These are phyloP conservation scores for Globisporangium megalacanthum DNA, from an alignment of 352 stramenopile genomes.

Conservation along the genomic window DNA sequence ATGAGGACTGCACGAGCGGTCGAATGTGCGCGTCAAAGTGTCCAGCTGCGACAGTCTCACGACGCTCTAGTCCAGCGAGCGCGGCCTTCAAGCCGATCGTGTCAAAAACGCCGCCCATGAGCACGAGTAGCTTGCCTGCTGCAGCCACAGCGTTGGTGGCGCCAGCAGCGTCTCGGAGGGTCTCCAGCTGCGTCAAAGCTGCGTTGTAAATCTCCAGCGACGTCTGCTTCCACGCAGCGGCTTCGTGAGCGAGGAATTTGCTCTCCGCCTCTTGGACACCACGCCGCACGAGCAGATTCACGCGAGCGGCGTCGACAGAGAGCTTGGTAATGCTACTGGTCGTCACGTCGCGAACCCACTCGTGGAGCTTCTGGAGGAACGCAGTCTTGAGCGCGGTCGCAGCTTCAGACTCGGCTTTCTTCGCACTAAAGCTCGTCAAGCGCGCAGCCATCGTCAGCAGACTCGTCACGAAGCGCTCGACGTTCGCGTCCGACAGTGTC, in stretches of 20 bases:
- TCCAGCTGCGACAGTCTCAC: conserved; percentile 16
- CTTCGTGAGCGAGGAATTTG: conserved; percentile 4
- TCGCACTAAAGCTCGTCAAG: conserved; percentile 24
- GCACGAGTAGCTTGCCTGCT: conserved; percentile 27
- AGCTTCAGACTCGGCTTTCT: conserved; percentile 11
- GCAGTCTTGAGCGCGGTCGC: conserved; percentile 22
- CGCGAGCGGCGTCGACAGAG: conserved; percentile 27
- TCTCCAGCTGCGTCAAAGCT: conserved; percentile 27
- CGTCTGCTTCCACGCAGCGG: conserved; percentile 28
- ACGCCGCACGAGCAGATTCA: conserved; percentile 23
- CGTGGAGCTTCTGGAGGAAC: conserved; percentile 27
- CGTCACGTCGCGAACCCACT: conserved; percentile 33
- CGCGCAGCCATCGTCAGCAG: conserved; percentile 41
- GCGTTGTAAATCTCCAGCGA: conserved; percentile 28
- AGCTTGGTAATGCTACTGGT: conserved; percentile 21
- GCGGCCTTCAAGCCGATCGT: conserved; percentile 20
- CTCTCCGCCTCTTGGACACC: conserved; percentile 15
- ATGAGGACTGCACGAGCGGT: conserved; percentile 28
- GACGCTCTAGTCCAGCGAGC: neutral
- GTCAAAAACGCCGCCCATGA: conserved; percentile 41
- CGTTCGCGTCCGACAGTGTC: conserved; percentile 26
- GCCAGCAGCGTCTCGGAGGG: conserved; percentile 7
- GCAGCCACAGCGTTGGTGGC: conserved; percentile 5
- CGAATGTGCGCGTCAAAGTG: conserved; percentile 52
- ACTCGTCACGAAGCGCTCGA: conserved; percentile 31